Conservation (phyloP, 23 red algal genomes). For the Gracilariopsis chorda region DNA sequence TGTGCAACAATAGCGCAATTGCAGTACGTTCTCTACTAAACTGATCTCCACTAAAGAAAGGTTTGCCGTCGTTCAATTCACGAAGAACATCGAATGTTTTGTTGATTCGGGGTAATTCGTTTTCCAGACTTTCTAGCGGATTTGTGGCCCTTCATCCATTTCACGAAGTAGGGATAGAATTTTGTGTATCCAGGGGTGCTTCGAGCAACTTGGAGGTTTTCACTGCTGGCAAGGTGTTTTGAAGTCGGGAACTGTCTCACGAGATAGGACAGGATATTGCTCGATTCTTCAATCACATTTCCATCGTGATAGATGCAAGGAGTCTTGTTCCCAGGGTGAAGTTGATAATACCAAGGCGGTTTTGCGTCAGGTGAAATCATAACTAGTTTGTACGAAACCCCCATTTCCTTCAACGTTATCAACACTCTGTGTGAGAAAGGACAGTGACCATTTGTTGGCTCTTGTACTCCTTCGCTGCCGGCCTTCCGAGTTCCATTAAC, state of each 20-base stretch:
- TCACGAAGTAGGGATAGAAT: not conserved
- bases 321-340: not conserved
- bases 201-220: not conserved
- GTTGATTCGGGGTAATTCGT: not conserved
- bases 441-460: not conserved
- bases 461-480: not conserved
- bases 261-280: constrained; percentile 1
- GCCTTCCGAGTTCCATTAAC: not conserved
- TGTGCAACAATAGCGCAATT: not conserved
- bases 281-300: not conserved
- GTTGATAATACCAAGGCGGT: constrained; percentile 8
- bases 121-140: not conserved
- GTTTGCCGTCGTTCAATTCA: not conserved
- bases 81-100: not conserved
- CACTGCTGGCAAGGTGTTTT: not conserved
- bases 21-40: not conserved
- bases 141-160: not conserved
- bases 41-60: not conserved
- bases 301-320: constrained; percentile 16
- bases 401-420: not conserved
- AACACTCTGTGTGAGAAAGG: constrained; percentile 16
- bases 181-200: not conserved
- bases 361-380: not conserved
- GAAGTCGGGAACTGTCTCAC: not conserved
- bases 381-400: not conserved